These are phyloP conservation scores for Aspergillus quadrilineatus DNA, from an alignment of 2,329 filamentous ascomycete species.

Conservation along the genomic window DNA sequence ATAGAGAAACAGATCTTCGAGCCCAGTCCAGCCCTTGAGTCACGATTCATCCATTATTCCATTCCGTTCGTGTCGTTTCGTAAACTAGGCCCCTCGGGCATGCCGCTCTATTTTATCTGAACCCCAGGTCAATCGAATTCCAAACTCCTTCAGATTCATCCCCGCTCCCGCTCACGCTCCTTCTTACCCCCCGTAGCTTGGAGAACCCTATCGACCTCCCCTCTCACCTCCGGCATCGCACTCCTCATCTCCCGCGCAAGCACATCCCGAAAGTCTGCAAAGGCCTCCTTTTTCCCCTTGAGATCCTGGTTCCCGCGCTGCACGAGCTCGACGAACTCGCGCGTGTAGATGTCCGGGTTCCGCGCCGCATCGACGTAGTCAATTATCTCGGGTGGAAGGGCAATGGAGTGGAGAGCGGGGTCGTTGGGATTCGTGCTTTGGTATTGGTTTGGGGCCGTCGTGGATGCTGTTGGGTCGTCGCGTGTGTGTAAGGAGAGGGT, in stretches of 20 bases:
- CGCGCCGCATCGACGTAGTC: constrained; percentile 62
- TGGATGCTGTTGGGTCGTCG: constrained; percentile 22
- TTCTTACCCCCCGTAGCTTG: constrained; percentile 33
- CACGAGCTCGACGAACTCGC: constrained; percentile 64
- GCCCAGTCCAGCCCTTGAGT: neutral
- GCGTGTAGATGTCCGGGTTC: constrained; percentile 66
- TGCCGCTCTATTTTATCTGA: too few relatives aligned
- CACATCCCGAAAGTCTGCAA: constrained; percentile 58
- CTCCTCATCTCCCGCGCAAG: constrained; percentile 58
- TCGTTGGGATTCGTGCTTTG: constrained; percentile 33
- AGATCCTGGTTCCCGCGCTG: constrained; percentile 63
- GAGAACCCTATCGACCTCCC: constrained; percentile 54
- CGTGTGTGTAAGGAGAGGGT: constrained; percentile 48
- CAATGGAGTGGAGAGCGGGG: constrained; percentile 50
- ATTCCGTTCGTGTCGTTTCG: neutral
- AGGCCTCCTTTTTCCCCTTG: constrained; percentile 61
- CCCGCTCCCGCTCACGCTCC: neutral
- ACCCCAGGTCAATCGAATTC: too few relatives aligned
- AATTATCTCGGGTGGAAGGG: constrained; percentile 61
- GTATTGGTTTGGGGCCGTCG: constrained; percentile 39
- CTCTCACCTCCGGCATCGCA: constrained; percentile 57
- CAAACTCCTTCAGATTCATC: neutral
- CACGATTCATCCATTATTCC: neutral
- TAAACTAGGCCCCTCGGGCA: too few relatives aligned
- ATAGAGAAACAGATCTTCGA: neutral